Evolutionary conservation across 1,284 basidiomycete genomes (phyloP).

Genomic region (Ceratobasidium sp.): DNA sequence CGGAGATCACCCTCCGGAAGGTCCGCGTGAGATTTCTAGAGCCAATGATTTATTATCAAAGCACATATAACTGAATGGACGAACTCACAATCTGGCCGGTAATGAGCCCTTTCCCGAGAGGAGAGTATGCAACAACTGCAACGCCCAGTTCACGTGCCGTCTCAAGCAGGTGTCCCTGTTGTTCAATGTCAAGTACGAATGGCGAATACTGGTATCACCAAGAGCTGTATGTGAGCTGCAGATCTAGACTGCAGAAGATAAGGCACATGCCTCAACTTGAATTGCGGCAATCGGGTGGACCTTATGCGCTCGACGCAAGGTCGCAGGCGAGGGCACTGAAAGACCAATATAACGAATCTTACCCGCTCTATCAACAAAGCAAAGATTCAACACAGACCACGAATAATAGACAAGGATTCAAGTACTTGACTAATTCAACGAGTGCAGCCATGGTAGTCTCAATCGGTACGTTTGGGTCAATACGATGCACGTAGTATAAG

Average conservation of each 20-base stretch:
- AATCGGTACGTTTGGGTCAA: constrained; percentile 55
- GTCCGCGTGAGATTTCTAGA: constrained; percentile 20
- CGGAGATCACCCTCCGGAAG: constrained; percentile 49
- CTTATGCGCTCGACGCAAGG: constrained; percentile 70
- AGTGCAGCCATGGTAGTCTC: constrained; percentile 60
- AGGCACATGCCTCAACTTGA: constrained; percentile 61
- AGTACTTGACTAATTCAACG: constrained; percentile 65
- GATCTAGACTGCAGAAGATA: neutral
- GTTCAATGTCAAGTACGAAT: constrained; percentile 66
- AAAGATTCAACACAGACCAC: neutral
- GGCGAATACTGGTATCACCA: constrained; percentile 59
- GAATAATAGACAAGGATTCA: neutral
- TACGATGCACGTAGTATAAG: constrained; percentile 50
- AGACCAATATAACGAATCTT: constrained; percentile 16
- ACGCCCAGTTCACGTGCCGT: constrained; percentile 57
- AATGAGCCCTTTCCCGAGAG: constrained; percentile 56
- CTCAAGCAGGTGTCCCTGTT: constrained; percentile 59
- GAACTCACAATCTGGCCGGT: constrained; percentile 49
- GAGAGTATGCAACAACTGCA: constrained; percentile 57
- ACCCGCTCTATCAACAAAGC: constrained; percentile 57
- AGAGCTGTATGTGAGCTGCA: neutral
- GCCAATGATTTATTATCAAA: neutral
- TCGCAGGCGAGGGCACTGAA: constrained; percentile 63
- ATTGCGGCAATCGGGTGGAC: constrained; percentile 69
- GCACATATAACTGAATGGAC: neutral